Percentiles rank a stretch among this genome's conserved stretches.
Evolutionary conservation across 208 protist genomes (phyloP).

Genomic region (Trypanosomatidae sp.): DNA sequence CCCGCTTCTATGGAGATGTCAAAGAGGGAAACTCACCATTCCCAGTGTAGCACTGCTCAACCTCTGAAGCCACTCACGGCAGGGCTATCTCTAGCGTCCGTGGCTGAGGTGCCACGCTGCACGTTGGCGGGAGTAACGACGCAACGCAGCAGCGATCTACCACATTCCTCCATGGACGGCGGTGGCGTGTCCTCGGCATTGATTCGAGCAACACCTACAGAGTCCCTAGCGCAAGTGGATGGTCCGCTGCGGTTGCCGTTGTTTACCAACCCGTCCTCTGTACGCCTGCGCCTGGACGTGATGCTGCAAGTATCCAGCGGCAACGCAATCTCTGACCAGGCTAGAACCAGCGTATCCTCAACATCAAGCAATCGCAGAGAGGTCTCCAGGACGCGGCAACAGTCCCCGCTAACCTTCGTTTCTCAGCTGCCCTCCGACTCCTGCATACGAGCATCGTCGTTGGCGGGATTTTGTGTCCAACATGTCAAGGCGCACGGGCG

Average conservation of each 20-base stretch:
- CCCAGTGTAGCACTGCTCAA: background rate
- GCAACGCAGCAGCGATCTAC: background rate
- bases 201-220: background rate
- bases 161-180: background rate
- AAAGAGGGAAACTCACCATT: background rate
- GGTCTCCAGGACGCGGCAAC: no score
- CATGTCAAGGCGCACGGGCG: background rate
- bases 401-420: background rate
- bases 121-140: background rate
- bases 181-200: background rate
- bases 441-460: background rate
- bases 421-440: background rate
- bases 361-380: background rate
- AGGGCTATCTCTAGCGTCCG: background rate
- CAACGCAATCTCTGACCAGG: background rate
- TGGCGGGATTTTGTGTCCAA: background rate
- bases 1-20: background rate
- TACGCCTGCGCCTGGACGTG: background rate
- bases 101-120: background rate
- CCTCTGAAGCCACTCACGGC: background rate
- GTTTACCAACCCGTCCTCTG: background rate
- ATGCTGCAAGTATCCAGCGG: background rate
- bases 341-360: background rate
- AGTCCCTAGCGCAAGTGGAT: background rate
- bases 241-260: no score